Conservation (phyloP, 768 basidiomycete genomes). For the Vararia minispora region DNA sequence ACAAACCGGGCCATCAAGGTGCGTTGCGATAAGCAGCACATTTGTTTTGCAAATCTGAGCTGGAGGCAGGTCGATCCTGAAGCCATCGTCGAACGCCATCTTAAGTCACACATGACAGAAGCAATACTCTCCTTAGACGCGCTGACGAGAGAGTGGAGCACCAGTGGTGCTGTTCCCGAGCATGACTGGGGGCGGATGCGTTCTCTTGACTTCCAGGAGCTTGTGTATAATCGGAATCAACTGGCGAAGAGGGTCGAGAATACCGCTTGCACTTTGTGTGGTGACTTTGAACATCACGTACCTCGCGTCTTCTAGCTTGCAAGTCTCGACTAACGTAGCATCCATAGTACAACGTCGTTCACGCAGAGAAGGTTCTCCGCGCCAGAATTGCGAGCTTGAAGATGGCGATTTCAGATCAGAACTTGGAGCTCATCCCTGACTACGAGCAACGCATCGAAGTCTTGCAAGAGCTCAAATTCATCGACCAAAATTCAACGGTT, state of each 20-base stretch:
- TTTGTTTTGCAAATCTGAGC: slow-evolving; percentile 1
- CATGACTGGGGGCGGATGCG: slow-evolving; percentile 78
- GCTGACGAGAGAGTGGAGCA: slow-evolving; percentile 47
- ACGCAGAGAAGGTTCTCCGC: slow-evolving; percentile 64
- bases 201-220: slow-evolving; percentile 87
- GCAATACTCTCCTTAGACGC: slow-evolving; percentile 37
- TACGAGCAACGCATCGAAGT: slow-evolving; percentile 93
- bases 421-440: slow-evolving; percentile 91
- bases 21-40: background rate
- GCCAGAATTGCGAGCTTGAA: slow-evolving; percentile 70
- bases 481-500: slow-evolving; percentile 93
- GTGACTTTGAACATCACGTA: slow-evolving; percentile 67
- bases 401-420: slow-evolving; percentile 88
- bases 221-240: slow-evolving; percentile 46
- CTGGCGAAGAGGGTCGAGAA: slow-evolving; percentile 32
- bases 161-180: slow-evolving; percentile 45
- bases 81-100: slow-evolving; percentile 53
- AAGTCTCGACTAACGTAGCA: slow-evolving; percentile 7
- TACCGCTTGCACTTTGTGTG: slow-evolving; percentile 46
- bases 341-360: slow-evolving; percentile 61
- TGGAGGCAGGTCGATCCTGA: slow-evolving; percentile 71
- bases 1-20: slow-evolving; percentile 68
- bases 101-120: slow-evolving; percentile 50
- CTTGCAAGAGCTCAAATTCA: slow-evolving; percentile 82
- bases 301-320: slow-evolving; percentile 19